A percentile compares a stretch with the other conserved stretches of the same genome.
These are phyloP conservation scores for Penicillium goetzii DNA, from an alignment of 495 filamentous ascomycete species.

Conservation along the genomic window DNA sequence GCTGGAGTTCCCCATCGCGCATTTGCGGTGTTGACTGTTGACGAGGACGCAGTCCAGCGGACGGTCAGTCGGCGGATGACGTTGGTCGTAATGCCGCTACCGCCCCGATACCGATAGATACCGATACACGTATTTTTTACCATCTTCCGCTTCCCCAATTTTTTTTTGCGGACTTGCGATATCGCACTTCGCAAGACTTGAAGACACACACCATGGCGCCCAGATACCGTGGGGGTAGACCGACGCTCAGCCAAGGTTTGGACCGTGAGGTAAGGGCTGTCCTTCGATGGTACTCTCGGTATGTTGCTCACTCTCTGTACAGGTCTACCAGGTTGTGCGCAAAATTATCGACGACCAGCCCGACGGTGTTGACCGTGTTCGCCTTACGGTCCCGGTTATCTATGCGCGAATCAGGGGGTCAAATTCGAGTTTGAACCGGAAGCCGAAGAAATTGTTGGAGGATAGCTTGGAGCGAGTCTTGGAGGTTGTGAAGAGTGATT, in stretches of 20 bases:
- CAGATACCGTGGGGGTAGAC: constrained; percentile 47
- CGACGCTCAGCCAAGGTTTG: constrained; percentile 55
- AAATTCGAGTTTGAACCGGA: constrained; percentile 81
- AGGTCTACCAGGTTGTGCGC: constrained; percentile 76
- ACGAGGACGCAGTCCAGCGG: constrained; percentile 7
- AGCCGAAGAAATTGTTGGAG: constrained; percentile 78
- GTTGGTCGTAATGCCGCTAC: constrained; percentile 24
- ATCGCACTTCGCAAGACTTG: constrained; percentile 16
- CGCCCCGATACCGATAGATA: constrained; percentile 19
- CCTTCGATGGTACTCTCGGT: constrained; percentile 6
- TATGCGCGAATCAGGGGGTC: constrained; percentile 80
- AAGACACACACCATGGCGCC: constrained; percentile 31
- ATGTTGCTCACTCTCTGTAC: constrained; percentile 11
- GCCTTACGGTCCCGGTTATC: constrained; percentile 62
- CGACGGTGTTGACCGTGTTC: constrained; percentile 42
- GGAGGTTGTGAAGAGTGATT: constrained; percentile 69
- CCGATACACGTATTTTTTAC: constrained; percentile 25
- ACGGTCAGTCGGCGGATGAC: constrained; percentile 24
- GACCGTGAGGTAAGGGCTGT: constrained; percentile 55
- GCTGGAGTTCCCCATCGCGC: constrained; percentile 66
- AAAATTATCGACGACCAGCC: constrained; percentile 70
- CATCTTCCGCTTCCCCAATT: constrained; percentile 26
- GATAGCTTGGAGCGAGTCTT: constrained; percentile 86
- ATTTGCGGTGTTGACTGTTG: constrained; percentile 40
- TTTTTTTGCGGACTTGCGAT: constrained; percentile 26